Base-by-base conservation (phyloP, 129 eudicot species). In the Artemisia annua region DNA sequence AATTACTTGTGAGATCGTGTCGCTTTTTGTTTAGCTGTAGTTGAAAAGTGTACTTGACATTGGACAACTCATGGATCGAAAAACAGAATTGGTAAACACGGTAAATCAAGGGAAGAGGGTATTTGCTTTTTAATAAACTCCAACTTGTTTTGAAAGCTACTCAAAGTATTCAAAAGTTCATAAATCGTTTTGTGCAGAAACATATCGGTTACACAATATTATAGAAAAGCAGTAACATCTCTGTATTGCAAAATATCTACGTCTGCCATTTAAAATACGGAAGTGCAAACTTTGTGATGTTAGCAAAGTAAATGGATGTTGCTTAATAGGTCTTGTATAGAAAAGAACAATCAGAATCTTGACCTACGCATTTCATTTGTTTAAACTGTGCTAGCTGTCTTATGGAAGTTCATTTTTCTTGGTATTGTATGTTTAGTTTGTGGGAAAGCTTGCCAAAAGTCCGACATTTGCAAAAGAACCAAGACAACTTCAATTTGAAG, bases 401-500 rank as follows among this genome's bases (percentile, higher is more conserved):
- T 43, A 46, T 35, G 7, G 28, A 18, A 16, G 44, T 19, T 63
- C 15, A 6, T 46, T 16, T 28, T 15, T 16, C 30, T 70, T 26
- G 60, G 59, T 35, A 0, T 80, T 78, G 52, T 63, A 24, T 11
- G 70, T 77, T 22, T 76, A 93, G 98, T 90, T 83, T 73, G 97
- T 93, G 61, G 79, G 69, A 71, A 82, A 75, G 70, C 98, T 92
- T 69, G 96, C 97, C 0, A 93, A 86, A 87, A 89, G 98, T 78
- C 90, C 97, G 11, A 93, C 97, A 63, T 90, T 90, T 77, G 89
- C 97, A 56, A 87, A 78, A 71, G 89, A 93, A 39, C 92, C 97
- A 64, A 69, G 97, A 77, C 86, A 73, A 51, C 88, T 93, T 74
- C 98, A 93, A 43, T 93, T 90, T 75, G 97, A 93, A 82, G 92